Percentiles rank a stretch among this genome's conserved stretches.
These are phyloP conservation scores for Saxophila tyrrhenica DNA, from an alignment of 495 filamentous ascomycete genomes.

Conservation along the genomic window DNA sequence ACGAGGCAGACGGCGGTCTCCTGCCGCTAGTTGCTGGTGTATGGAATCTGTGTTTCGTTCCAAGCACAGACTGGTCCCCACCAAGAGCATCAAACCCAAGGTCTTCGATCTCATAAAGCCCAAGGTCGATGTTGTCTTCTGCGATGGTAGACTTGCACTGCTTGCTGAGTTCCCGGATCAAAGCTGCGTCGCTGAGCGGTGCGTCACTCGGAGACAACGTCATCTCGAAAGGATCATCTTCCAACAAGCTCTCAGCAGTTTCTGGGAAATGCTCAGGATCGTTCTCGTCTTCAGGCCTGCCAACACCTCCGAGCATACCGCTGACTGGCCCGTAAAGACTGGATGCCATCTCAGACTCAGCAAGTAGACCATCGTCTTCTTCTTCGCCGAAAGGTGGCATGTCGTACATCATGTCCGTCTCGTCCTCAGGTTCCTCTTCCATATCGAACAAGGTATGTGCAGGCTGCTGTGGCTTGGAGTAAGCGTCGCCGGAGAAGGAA, in stretches of 20 bases:
- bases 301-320: constrained; percentile 6
- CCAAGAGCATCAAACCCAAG: constrained; percentile 21
- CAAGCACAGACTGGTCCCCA: constrained; percentile 57
- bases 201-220: constrained; percentile 5
- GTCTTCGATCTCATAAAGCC: constrained; percentile 16
- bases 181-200: constrained; percentile 4
- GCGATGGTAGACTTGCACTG: constrained; percentile 8
- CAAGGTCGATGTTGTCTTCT: constrained; percentile 5
- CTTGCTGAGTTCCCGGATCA: constrained; percentile 9
- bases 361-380: constrained; percentile 14
- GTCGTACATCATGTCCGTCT: constrained; percentile 1
- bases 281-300: constrained; percentile 19
- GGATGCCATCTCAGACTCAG: constrained; percentile 13
- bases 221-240: constrained; percentile 69
- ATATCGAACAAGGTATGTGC: constrained; percentile 14
- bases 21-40: constrained; percentile 25
- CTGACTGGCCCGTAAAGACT: constrained; percentile 21
- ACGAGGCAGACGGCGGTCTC: neutral
- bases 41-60: constrained; percentile 49
- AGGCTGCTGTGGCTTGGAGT: constrained; percentile 11
- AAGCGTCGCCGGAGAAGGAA: constrained; percentile 59
- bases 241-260: constrained; percentile 50
- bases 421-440: constrained; percentile 10
- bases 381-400: constrained; percentile 2
- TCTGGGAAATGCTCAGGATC: constrained; percentile 33